A percentile compares a stretch with the other conserved stretches of the same genome.
Conservation (phyloP, 176 grass and related monocot genomes). For the Rhipidocladum racemiflorum region DNA sequence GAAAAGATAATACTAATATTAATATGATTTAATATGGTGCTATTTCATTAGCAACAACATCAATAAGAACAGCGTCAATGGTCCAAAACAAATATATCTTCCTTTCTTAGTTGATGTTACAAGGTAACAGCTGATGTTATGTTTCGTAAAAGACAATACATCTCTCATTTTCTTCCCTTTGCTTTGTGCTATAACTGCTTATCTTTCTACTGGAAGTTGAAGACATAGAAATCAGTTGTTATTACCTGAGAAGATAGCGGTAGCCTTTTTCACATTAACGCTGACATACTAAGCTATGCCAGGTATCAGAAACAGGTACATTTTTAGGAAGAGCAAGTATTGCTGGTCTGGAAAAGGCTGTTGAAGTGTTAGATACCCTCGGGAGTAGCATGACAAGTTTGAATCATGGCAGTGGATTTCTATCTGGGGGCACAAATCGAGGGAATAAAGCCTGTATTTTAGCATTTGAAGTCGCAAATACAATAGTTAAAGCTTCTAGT, state of each 20-base stretch:
- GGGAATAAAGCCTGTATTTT: slow-evolving; percentile 77
- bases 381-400: slow-evolving; percentile 87
- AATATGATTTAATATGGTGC: background rate
- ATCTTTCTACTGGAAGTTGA: background rate
- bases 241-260: background rate
- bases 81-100: background rate
- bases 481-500: slow-evolving; percentile 73
- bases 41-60: slow-evolving; percentile 14
- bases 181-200: background rate
- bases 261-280: slow-evolving; percentile 31
- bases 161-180: background rate
- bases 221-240: background rate
- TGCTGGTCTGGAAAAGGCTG: slow-evolving; percentile 78
- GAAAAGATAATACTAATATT: background rate
- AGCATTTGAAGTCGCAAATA: slow-evolving; percentile 95
- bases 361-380: slow-evolving; percentile 80
- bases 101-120: background rate
- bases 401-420: slow-evolving; percentile 80
- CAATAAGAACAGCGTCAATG: background rate
- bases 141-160: background rate
- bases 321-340: slow-evolving; percentile 75
- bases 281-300: slow-evolving; percentile 47
- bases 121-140: background rate
- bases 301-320: slow-evolving; percentile 80
- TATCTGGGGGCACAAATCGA: slow-evolving; percentile 49